Percentiles rank a stretch among this genome's conserved stretches.
phyloP scores from a whole-genome alignment of 352 stramenopile genomes.

The Proteromonas lacertae region DNA sequence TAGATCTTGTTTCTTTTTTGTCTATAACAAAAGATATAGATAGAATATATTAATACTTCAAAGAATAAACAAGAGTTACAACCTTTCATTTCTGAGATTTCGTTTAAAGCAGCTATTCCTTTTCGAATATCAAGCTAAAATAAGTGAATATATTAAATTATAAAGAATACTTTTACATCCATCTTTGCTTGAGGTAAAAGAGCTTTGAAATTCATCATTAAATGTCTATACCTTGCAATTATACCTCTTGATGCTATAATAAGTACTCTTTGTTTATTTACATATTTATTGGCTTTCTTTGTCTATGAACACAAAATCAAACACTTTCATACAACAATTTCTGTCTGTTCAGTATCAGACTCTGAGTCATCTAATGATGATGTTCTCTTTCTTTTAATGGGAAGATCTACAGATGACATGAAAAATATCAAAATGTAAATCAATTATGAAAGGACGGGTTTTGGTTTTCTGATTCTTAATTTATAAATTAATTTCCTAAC shows the following conservation, averaged over 20 bases:
- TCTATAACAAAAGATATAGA: slow-evolving; percentile 64
- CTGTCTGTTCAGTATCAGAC: background rate
- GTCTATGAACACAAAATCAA: too few relatives aligned
- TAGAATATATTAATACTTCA: too few relatives aligned
- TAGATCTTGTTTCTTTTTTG: slow-evolving; percentile 77
- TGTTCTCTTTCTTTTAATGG: too few relatives aligned
- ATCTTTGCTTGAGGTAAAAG: slow-evolving; percentile 93
- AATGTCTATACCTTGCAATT: slow-evolving; percentile 59
- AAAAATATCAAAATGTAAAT: too few relatives aligned
- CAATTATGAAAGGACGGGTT: too few relatives aligned
- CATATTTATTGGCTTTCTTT: slow-evolving; percentile 14
- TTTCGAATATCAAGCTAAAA: slow-evolving; percentile 64
- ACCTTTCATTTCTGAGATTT: slow-evolving; percentile 88
- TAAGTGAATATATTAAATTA: too few relatives aligned
- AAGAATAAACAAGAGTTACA: slow-evolving; percentile 81
- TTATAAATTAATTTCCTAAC: too few relatives aligned
- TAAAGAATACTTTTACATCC: too few relatives aligned
- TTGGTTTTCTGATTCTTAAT: too few relatives aligned
- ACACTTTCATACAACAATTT: too few relatives aligned
- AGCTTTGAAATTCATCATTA: slow-evolving; percentile 86
- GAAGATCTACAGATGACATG: too few relatives aligned
- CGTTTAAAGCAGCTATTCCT: slow-evolving; percentile 36
- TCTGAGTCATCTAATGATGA: background rate
- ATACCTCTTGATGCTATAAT: slow-evolving; percentile 58
- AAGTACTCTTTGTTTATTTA: slow-evolving; percentile 61